These are phyloP conservation scores for Colletotrichum simmondsii DNA, from an alignment of 2,329 filamentous ascomycete genomes.

Conservation along the genomic window DNA sequence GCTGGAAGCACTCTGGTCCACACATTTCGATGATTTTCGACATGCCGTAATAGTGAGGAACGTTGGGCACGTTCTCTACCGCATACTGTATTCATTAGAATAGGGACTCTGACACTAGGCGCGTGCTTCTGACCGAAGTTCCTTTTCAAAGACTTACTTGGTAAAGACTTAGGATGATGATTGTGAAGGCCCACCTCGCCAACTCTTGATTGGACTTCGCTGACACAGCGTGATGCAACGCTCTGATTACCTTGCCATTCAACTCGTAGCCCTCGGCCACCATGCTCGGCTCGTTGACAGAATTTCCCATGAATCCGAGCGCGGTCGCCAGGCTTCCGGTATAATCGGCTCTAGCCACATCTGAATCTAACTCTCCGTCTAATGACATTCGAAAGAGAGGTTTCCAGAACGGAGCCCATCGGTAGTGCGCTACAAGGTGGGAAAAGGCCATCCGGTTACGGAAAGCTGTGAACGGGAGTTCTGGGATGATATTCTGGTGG, in stretches of 20 bases:
- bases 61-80: neutral
- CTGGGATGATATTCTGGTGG: neutral
- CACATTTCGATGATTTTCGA: slow-evolving; percentile 8
- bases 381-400: neutral
- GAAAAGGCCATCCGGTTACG: slow-evolving; percentile 23
- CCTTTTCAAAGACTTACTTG: neutral
- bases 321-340: slow-evolving; percentile 8
- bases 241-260: slow-evolving; percentile 4
- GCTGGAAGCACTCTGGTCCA: slow-evolving; percentile 19
- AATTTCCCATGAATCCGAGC: neutral
- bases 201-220: neutral
- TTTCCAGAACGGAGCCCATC: slow-evolving; percentile 24
- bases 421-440: slow-evolving; percentile 10
- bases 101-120: no score
- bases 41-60: slow-evolving; percentile 15
- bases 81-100: neutral
- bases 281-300: neutral
- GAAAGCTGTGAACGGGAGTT: slow-evolving; percentile 17
- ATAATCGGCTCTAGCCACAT: slow-evolving; percentile 5
- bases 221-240: neutral
- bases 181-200: slow-evolving; percentile 15
- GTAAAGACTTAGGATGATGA: slow-evolving; percentile 19
- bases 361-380: neutral
- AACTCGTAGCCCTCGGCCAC: slow-evolving; percentile 13
- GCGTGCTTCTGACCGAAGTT: neutral